These are phyloP conservation scores for Ceratobasidium sp. DNA, from an alignment of 1,284 basidiomycete genomes.

Conservation along the genomic window DNA sequence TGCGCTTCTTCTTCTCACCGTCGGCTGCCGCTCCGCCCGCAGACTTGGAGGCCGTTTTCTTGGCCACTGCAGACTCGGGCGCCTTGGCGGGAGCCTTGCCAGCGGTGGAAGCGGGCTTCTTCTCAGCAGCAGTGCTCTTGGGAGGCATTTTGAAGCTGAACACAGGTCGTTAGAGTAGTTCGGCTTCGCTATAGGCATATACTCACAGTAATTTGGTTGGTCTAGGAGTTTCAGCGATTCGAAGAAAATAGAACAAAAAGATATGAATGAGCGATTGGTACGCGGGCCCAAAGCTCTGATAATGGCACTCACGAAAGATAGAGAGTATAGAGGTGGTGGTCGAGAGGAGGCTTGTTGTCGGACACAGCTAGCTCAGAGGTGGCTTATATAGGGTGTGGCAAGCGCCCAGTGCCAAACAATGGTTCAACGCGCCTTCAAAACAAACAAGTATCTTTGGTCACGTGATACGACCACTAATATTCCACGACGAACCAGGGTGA, in stretches of 20 bases:
- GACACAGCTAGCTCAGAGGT: background rate
- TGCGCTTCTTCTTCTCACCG: constrained; percentile 72
- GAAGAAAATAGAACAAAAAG: background rate
- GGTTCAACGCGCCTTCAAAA: constrained; percentile 35
- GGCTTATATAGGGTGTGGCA: constrained; percentile 32
- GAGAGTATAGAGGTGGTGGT: constrained; percentile 32
- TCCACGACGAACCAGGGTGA: background rate
- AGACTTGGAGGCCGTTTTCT: constrained; percentile 66
- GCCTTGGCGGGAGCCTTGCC: constrained; percentile 53
- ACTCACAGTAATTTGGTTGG: constrained; percentile 29
- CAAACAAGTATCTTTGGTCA: constrained; percentile 21
- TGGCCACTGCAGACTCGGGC: constrained; percentile 63
- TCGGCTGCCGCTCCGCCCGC: constrained; percentile 68
- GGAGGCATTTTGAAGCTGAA: constrained; percentile 46
- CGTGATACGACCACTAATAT: background rate
- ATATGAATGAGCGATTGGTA: background rate
- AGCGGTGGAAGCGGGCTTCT: constrained; percentile 68
- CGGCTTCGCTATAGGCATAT: background rate
- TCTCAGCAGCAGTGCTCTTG: constrained; percentile 66
- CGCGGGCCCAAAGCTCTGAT: background rate
- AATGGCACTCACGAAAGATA: constrained; percentile 20
- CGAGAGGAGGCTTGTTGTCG: constrained; percentile 5
- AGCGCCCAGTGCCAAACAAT: constrained; percentile 32
- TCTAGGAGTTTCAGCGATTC: constrained; percentile 18
- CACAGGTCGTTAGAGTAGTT: background rate